A percentile compares a stretch with the other conserved stretches of the same genome.
Evolutionary conservation across 345 rosid species (phyloP).

Genomic region (Eucalyptus pauciflora): DNA sequence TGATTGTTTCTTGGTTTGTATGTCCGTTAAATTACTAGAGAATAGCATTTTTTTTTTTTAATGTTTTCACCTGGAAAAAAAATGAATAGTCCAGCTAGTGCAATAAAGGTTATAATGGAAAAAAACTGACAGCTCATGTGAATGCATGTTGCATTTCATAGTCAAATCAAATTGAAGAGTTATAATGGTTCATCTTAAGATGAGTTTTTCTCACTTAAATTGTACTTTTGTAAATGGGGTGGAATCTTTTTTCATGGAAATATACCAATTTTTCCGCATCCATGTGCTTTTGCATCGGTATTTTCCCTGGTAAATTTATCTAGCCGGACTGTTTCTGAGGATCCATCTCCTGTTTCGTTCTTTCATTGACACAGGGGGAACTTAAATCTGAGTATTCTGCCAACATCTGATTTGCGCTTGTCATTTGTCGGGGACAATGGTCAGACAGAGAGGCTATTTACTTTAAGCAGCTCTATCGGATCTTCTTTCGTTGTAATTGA

Average conservation of each 20-base stretch:
- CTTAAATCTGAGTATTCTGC: constrained; percentile 65
- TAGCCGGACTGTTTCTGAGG: neutral
- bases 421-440: constrained; percentile 85
- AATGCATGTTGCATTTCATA: neutral
- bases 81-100: neutral
- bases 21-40: neutral
- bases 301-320: neutral
- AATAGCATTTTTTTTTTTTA: neutral
- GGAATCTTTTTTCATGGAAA: neutral
- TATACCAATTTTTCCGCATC: neutral
- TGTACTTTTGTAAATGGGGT: neutral
- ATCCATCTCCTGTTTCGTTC: neutral
- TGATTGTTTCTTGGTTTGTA: neutral
- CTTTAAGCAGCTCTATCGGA: constrained; percentile 36
- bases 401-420: constrained; percentile 78
- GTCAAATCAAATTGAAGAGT: neutral
- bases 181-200: neutral
- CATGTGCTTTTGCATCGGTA: neutral
- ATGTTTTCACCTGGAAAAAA: neutral
- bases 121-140: neutral
- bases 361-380: constrained; percentile 52
- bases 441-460: constrained; percentile 49
- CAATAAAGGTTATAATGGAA: neutral
- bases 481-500: constrained; percentile 39
- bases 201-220: neutral